These are phyloP conservation scores for Cyberlindnera mrakii DNA, from an alignment of 805 yeast genomes.

Conservation along the genomic window DNA sequence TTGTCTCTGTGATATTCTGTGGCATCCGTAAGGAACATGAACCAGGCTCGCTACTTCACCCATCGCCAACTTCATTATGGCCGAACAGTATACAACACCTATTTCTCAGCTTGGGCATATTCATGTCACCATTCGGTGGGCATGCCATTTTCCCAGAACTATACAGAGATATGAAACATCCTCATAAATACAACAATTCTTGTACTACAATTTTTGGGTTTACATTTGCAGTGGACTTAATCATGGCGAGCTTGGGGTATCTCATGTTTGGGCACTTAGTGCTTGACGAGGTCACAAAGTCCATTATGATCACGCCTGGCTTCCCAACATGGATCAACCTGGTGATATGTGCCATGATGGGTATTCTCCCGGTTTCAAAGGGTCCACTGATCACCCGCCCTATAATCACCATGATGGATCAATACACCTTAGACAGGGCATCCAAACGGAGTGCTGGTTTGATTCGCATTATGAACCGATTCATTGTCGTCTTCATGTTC, in stretches of 20 bases:
- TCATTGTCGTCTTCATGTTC: conserved; percentile 27
- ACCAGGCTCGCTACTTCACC: conserved; percentile 52
- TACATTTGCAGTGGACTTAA: conserved; percentile 52
- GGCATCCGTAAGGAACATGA: conserved; percentile 36
- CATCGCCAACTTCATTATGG: conserved; percentile 38
- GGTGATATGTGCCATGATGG: conserved; percentile 41
- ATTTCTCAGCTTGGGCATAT: conserved; percentile 51
- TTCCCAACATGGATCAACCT: conserved; percentile 60
- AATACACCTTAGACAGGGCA: conserved; percentile 11
- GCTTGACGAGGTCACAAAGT: conserved; percentile 72
- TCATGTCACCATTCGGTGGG: conserved; percentile 79
- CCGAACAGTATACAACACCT: conserved; percentile 33
- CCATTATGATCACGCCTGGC: conserved; percentile 55
- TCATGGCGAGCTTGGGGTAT: conserved; percentile 61
- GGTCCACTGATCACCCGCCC: conserved; percentile 73
- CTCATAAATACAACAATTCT: conserved; percentile 48
- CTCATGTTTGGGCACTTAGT: conserved; percentile 75
- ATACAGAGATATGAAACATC: conserved; percentile 70
- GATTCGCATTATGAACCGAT: conserved; percentile 13
- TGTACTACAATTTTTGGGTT: conserved; percentile 50
- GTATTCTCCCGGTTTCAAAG: conserved; percentile 70
- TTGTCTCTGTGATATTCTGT: conserved; percentile 38
- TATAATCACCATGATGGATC: conserved; percentile 56
- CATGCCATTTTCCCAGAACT: conserved; percentile 80
- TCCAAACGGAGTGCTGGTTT: neutral